phyloP scores from a whole-genome alignment of 1,284 basidiomycete species.

The Athelia sp. region DNA sequence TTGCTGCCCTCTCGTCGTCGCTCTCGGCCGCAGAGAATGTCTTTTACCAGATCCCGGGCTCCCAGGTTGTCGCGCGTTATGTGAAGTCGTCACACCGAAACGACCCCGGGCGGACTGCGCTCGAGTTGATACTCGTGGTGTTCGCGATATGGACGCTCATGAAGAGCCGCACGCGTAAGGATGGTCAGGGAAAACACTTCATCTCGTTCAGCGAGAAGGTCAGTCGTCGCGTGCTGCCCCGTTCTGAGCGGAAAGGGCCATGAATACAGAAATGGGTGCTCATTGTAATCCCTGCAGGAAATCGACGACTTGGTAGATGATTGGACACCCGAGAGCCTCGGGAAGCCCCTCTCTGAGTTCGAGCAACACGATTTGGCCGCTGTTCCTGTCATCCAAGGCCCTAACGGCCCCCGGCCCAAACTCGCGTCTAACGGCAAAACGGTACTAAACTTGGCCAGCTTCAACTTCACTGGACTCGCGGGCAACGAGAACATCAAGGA shows the following conservation, averaged over 20 bases:
- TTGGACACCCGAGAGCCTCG: constrained; percentile 89
- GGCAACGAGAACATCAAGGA: constrained; percentile 88
- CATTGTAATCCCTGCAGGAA: constrained; percentile 56
- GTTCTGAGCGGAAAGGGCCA: too few relatives aligned
- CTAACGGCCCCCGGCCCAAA: constrained; percentile 81
- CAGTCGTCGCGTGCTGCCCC: constrained; percentile 10
- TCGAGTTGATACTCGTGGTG: constrained; percentile 86
- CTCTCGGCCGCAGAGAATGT: constrained; percentile 50
- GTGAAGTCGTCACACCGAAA: constrained; percentile 87
- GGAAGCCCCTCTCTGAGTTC: constrained; percentile 50
- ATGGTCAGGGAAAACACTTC: constrained; percentile 84
- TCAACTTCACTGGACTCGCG: constrained; percentile 91
- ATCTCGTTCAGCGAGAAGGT: constrained; percentile 91
- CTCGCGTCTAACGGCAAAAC: constrained; percentile 72
- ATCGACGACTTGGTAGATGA: constrained; percentile 95
- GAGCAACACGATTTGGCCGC: constrained; percentile 71
- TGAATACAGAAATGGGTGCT: constrained; percentile 3
- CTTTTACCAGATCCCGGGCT: constrained; percentile 81
- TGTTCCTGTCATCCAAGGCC: constrained; percentile 78
- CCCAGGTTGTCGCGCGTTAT: constrained; percentile 86
- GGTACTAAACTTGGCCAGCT: constrained; percentile 84
- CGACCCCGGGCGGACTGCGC: constrained; percentile 87
- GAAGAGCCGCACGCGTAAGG: constrained; percentile 85
- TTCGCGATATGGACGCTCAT: constrained; percentile 89
- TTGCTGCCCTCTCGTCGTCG: constrained; percentile 52